Evolutionary conservation across 176 grass and related monocot genomes (phyloP), one percentile per base, ranked within the genome.

Genomic region (Secale cereale): DNA sequence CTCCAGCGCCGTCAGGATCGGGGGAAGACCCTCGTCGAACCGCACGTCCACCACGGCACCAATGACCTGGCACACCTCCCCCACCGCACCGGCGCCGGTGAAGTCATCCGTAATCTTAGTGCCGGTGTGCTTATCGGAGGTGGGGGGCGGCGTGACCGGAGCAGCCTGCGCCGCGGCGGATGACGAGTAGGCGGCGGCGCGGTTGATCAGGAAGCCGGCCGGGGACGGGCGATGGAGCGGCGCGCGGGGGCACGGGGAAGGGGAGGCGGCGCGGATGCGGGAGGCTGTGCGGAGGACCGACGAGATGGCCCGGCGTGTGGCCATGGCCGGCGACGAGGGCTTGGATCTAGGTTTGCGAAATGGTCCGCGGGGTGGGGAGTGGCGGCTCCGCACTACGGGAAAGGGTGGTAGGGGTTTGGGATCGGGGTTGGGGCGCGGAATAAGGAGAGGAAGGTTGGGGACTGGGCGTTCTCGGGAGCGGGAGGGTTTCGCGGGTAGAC

Each of bases 1-100:
- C 91, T 98, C 95, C 13, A 98, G 89, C 37, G 95, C 94, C 1
- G 94, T 97, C 37, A 97, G 82, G 81, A 97, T 97, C 78, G 94
- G 90, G 57, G 92, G 94, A 0, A 97, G 84, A 9, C 94, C 94
- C 32, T 92, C 94, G 62, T 92, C 88, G 30, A 92, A 97, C 43
- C 94, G 83, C 71, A 94, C 94, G 85, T 97, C 92, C 29, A 97
- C 92, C 15, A 97, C 92, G 63, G 92, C 92, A 17, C 86, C 92
- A 20, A 94, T 94, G 69, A 94, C 92, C 92, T 94, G 92, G 86
- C 86, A 92, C 69, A 92, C 91, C 79, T 92, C 62, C 9, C 91
- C 91, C 30, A 92, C 82, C 22, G 91, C 52, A 76, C 91, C 91
- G 25, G 92, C 94, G 78, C 94, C 94, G 10, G 92, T 97, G 80